phyloP scores from a whole-genome alignment of 331 rosid genomes.

The Prunus yedoensis region DNA sequence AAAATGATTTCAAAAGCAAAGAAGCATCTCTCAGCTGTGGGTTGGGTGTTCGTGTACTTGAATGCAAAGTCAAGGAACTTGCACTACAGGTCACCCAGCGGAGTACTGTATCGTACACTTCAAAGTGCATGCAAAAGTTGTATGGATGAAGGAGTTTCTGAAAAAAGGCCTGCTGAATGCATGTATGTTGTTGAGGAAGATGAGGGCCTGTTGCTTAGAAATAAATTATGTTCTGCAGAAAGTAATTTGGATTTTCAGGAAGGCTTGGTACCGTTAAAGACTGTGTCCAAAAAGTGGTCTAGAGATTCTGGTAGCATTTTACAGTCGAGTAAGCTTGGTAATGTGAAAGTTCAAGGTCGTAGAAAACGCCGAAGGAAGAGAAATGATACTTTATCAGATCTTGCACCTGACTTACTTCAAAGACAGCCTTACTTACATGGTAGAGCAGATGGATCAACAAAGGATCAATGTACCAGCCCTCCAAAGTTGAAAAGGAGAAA shows the following conservation, averaged over 20 bases:
- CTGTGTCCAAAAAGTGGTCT: constrained; percentile 4
- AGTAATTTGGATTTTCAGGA: constrained; percentile 11
- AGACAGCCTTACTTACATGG: constrained; percentile 26
- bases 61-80: background rate
- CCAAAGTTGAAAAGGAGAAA: constrained; percentile 29
- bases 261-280: constrained; percentile 15
- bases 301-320: constrained; percentile 14
- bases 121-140: constrained; percentile 47
- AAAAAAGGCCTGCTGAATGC: constrained; percentile 19
- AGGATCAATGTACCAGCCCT: constrained; percentile 24
- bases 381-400: constrained; percentile 10
- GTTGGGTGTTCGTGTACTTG: background rate
- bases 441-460: constrained; percentile 14
- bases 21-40: constrained; percentile 10
- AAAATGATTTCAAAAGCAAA: constrained; percentile 5
- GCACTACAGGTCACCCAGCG: constrained; percentile 49
- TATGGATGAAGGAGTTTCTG: constrained; percentile 34
- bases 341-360: constrained; percentile 18
- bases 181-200: constrained; percentile 18
- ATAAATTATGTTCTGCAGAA: constrained; percentile 16
- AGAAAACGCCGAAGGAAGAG: constrained; percentile 13
- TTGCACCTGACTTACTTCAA: constrained; percentile 38
- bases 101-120: constrained; percentile 34
- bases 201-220: constrained; percentile 15
- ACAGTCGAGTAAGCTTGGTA: constrained; percentile 12